Evolutionary conservation across 495 filamentous ascomycete genomes (phyloP), one percentile per base, ranked within the genome.

Genomic region (Tetracladium setigerum): DNA sequence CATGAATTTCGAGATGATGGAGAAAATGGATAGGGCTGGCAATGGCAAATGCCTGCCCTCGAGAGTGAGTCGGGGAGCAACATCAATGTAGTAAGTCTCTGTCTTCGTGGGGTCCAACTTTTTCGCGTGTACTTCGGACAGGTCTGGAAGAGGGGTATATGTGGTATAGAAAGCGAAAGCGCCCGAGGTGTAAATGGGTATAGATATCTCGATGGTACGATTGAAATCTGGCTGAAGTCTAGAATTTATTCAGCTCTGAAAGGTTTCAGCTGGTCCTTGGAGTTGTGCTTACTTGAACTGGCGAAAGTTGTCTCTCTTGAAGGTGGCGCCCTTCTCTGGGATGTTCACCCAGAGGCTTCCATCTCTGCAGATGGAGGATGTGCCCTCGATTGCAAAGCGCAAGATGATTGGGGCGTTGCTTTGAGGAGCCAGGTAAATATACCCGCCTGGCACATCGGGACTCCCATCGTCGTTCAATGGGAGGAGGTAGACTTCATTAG

Each of bases 1-100:
- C 85, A 99, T 91, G 71, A 95, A 95, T 66, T 97, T 99, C 46
- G 89, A 95, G 47, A 97, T 84, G 31, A 91, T 72, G n/a, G 94
- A 96, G 65, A 91, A 94, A 37, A 95, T 79, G 0, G 89, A 92
- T 7, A 99, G 71, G 0, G 94, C 86, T 54, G 87, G 81, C 46
- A 96, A 72, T 6, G 92, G 88, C 56, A 96, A 62, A 7, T 77
- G 70, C 15, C 71, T 69, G 32, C 80, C 76, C 12, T 82, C 77
- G 15, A 96, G 72, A 8, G 80, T 76, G 54, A 99, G 73, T n/a
- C 72, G 74, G 1, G 94, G 92, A 7, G 82, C 82, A 4, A 99
- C 89, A 69, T 96, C 90, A 62, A 98, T 89, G 66, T 95, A 96
- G 65, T 89, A 89, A 31, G 77, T 67, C 4, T 73, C 70, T 0